Evolutionary conservation across 2,329 filamentous ascomycete genomes (phyloP), one percentile per base, ranked within the genome.

Genomic region (Aureobasidium sp.): DNA sequence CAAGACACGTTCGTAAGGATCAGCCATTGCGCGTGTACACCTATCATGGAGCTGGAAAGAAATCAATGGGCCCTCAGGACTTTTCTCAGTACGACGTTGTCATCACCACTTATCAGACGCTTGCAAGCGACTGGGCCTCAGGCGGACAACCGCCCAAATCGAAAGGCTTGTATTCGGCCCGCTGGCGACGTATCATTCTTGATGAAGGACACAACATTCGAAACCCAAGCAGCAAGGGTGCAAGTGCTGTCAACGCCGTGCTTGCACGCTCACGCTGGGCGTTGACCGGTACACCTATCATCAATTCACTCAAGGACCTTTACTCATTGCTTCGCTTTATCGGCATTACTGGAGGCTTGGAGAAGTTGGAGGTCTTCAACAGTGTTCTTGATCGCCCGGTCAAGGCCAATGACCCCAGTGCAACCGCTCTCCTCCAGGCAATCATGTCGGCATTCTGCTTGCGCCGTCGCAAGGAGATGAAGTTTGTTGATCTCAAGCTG

Each of bases 141-240:
- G 66, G 69, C 11, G 66, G 71, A 16, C 70, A 75, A 3, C 50
- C 64, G 10, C 68, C 70, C 13, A 75, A 77, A 1, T 66, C 71
- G n/a, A 73, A 74, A 36, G 83, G 83, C 0, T 74, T 87, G 0
- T 87, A 84, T 70, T 85, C 83, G 3, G 71, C 88, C 8, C 79
- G 86, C 4, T 96, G 91, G 91, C 83, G 87, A 11, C 86, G 91
- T 8, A 78, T 95, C 10, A 87, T 95, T 11, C 79, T 95, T 5
- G 90, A 95, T 66, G 90, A 95, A 76, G 90, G 89, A 0, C 91
- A 96, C 69, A 86, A 78, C 1, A 91, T 96, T 63, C 84, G 91
- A 15, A 95, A 95, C 63, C 83, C 87, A 3, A 82, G 82, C 57
- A 88, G 90, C 0, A 90, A 90, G 70, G 83, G 82, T 48, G 84